Evolutionary conservation across 2,329 filamentous ascomycete genomes (phyloP), one percentile per base, ranked within the genome.

Genomic region (Neofusicoccum sp.): DNA sequence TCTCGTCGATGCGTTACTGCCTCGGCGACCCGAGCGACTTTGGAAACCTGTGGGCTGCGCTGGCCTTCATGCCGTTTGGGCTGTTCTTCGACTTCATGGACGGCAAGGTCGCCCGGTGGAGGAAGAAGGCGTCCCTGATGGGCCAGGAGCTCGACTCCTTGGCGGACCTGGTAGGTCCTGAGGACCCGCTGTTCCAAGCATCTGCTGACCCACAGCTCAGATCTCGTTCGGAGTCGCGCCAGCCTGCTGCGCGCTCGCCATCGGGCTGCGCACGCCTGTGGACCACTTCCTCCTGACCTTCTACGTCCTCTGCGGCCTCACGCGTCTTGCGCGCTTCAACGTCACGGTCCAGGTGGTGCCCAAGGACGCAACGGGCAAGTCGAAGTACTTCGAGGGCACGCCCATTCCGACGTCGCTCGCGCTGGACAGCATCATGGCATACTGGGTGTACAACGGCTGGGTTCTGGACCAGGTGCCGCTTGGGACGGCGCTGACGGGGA

Each of bases 21-120:
- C 85, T 96, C 66, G 86, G 89, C 67, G 69, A 75, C 66, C 84
- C 89, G 7, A 74, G 83, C 64, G 81, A 89, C 61, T 82, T 87
- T 69, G 82, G 81, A 59, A 89, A 92, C 70, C 81, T 97, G 61
- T 98, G 91, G 85, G 80, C 89, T 37, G 93, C 95, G 1, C 86
- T 99, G 54, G 86, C 82, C 4, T 92, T 97, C 77, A 90, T 98
- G 78, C 94, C 94, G 0, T 91, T 97, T 64, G 93, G 93, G 4
- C 83, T 98, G 11, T 97, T 98, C 82, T 98, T 98, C 77, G 95
- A 99, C 78, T 96, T 97, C 74, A 92, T 98, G 84, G 95, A 99
- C 77, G 95, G 95, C 74, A 95, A 93, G 75, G 93, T 99, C 62
- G 95, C 95, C 67, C 85, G 95, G 68, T 98, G 95, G 95, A 88